Evolutionary conservation across 78 protist species (phyloP).

Genomic region (Dictyostelium intermedium): DNA sequence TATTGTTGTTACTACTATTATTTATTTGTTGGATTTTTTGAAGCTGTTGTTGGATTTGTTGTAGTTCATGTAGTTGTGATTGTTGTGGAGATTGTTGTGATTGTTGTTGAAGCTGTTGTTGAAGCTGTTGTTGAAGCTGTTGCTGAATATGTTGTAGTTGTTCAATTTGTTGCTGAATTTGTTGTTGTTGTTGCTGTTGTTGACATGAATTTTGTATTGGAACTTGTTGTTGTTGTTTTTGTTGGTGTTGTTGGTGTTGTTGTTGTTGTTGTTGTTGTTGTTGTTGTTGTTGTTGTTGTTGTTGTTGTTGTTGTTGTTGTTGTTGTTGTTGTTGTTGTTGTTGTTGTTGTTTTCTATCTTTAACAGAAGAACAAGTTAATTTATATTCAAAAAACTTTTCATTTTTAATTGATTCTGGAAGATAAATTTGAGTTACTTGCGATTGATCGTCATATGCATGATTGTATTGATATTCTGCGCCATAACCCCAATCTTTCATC

Average conservation of each 20-base stretch:
- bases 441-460: constrained; percentile 67
- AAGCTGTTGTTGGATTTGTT: not conserved
- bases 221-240: not conserved
- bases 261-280: not conserved
- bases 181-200: too few species aligned
- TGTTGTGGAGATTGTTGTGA: not conserved
- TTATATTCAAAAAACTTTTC: constrained; percentile 60
- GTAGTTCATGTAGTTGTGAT: not conserved
- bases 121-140: not conserved
- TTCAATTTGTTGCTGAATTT: too few species aligned
- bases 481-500: constrained; percentile 75
- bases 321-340: not conserved
- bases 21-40: not conserved
- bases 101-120: not conserved
- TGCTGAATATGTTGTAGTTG: not conserved
- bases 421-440: constrained; percentile 70
- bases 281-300: not conserved
- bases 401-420: constrained; percentile 59
- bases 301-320: not conserved
- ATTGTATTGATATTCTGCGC: constrained; percentile 83
- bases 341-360: not conserved
- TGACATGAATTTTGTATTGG: too few species aligned
- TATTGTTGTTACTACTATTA: not conserved
- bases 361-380: constrained; percentile 6
- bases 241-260: not conserved